A percentile compares a stretch with the other conserved stretches of the same genome.
These are phyloP conservation scores for Aspergillus bombycis DNA, from an alignment of 2,329 filamentous ascomycete species.

Conservation along the genomic window DNA sequence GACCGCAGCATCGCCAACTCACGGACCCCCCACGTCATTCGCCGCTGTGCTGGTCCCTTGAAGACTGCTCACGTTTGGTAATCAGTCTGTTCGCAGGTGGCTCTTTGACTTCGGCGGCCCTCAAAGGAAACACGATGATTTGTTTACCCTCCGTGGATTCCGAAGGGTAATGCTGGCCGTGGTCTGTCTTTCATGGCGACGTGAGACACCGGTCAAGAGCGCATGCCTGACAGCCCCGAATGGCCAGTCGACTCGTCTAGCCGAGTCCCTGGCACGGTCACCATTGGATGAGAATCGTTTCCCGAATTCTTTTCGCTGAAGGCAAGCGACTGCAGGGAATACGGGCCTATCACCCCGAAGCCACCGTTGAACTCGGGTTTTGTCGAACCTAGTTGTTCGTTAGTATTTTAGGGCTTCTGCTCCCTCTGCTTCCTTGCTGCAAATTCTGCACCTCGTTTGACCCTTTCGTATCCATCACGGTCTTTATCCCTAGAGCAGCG, in stretches of 20 bases:
- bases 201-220: not conserved
- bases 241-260: not conserved
- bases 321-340: slow-evolving; percentile 2
- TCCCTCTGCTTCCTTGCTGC: slow-evolving; percentile 3
- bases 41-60: not conserved
- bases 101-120: not conserved
- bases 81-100: not conserved
- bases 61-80: not conserved
- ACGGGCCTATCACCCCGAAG: not conserved
- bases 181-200: not conserved
- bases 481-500: slow-evolving; percentile 27
- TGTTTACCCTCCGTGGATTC: slow-evolving; percentile 4
- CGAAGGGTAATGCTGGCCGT: not conserved
- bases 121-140: slow-evolving; percentile 3
- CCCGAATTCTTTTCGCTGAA: not conserved
- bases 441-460: slow-evolving; percentile 14
- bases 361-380: slow-evolving; percentile 5
- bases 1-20: not conserved
- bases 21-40: not conserved
- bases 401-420: slow-evolving; percentile 6
- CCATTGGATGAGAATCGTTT: slow-evolving; percentile 18
- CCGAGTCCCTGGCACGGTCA: slow-evolving; percentile 16
- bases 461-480: slow-evolving; percentile 21
- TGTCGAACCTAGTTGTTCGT: not conserved
- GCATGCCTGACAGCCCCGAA: slow-evolving; percentile 1